These are phyloP conservation scores for Pleurotus citrinopileatus DNA, from an alignment of 768 basidiomycete species.

Conservation along the genomic window DNA sequence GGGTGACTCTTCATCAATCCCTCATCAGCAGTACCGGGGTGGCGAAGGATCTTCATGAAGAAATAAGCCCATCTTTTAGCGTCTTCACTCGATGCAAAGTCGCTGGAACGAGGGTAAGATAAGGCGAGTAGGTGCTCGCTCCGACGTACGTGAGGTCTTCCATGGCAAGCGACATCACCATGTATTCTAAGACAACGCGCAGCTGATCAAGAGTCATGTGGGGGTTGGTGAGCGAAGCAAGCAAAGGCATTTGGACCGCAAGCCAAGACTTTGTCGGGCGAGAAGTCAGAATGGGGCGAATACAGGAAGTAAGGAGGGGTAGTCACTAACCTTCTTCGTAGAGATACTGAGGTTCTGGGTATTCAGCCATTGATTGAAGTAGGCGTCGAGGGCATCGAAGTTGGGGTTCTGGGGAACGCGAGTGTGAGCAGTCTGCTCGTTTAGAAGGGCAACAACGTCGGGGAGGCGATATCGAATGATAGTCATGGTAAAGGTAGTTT, in stretches of 20 bases:
- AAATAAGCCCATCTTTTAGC: constrained; percentile 5
- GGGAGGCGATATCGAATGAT: constrained; percentile 4
- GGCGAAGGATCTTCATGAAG: constrained; percentile 2
- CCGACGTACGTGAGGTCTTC: constrained; percentile 1
- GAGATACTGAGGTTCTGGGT: not conserved
- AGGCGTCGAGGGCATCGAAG: not conserved
- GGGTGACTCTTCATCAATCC: not conserved
- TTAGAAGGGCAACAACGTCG: not conserved
- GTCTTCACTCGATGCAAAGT: constrained; percentile 1
- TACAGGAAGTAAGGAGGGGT: not conserved
- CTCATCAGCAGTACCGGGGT: not conserved
- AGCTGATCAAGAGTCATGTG: constrained; percentile 4
- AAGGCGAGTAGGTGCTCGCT: no score
- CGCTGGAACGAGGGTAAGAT: not conserved
- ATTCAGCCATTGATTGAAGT: not conserved
- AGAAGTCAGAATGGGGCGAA: no score
- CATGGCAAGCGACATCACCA: constrained; percentile 6
- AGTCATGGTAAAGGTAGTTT: not conserved
- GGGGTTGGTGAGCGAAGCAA: constrained; percentile 6
- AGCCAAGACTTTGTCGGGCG: constrained; percentile 2
- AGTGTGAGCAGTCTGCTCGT: not conserved
- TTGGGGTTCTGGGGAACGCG: not conserved
- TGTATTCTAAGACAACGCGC: constrained; percentile 2
- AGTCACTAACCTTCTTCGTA: not conserved
- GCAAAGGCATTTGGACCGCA: constrained; percentile 6